These are phyloP conservation scores for Panaeolus papilionaceus DNA, from an alignment of 768 basidiomycete genomes.

Conservation along the genomic window DNA sequence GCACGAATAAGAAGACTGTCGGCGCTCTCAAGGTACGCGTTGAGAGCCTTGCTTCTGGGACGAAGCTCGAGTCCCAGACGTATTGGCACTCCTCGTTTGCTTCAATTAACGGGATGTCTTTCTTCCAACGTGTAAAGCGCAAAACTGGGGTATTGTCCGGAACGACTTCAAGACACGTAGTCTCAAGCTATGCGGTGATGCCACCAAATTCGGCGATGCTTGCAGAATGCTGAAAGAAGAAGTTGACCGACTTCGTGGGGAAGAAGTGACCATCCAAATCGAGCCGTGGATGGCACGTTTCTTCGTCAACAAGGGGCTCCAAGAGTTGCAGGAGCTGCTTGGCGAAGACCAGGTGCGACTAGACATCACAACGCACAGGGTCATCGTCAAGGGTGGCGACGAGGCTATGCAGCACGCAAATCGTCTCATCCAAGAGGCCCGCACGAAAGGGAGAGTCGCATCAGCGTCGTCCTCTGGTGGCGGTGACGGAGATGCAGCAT, in stretches of 20 bases:
- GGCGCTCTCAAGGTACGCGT: conserved; percentile 67
- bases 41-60: conserved; percentile 58
- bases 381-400: conserved; percentile 57
- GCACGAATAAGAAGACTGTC: conserved; percentile 56
- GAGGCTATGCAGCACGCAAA: conserved; percentile 57
- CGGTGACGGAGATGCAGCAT: conserved; percentile 31
- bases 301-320: conserved; percentile 57
- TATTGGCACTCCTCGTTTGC: conserved; percentile 58
- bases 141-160: conserved; percentile 48
- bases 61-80: conserved; percentile 43
- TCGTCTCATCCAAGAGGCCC: conserved; percentile 50
- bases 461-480: conserved; percentile 13
- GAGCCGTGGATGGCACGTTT: conserved; percentile 49
- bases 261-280: conserved; percentile 35
- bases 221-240: conserved; percentile 52
- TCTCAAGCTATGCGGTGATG: conserved; percentile 54
- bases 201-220: conserved; percentile 45
- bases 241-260: conserved; percentile 52
- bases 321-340: conserved; percentile 55
- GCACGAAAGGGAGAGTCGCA: conserved; percentile 15
- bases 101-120: conserved; percentile 30
- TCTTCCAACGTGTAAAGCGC: conserved; percentile 34
- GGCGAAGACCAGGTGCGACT: conserved; percentile 61
- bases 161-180: conserved; percentile 50
- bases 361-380: conserved; percentile 40